Base-by-base conservation (phyloP, 257 asterid species). In the Handroanthus guayacan region DNA sequence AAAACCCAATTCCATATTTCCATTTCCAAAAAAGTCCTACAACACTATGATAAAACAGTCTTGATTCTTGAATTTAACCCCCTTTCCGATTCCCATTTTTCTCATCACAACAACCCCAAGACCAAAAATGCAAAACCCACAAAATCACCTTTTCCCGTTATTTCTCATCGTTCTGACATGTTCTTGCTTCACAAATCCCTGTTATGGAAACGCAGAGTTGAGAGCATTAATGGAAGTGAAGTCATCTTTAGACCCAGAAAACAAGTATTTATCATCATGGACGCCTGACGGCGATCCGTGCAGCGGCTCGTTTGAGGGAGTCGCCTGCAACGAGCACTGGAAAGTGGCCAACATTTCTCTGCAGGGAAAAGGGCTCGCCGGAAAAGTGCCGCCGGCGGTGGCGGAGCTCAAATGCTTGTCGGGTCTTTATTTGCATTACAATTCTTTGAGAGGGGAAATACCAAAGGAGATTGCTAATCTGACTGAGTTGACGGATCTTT, bases 351-450 rank as follows among this genome's bases (percentile, higher is more conserved):
- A 90, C 71, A 89, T 95, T 37, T 85, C 98, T 0, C 81, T 95
- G 66, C 88, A 85, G 81, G 79, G 87, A 1, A 90, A 78, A 80
- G 85, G 93, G 66, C 97, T 95, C 69, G 31, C 95, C 74, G 99
- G 98, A 54, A 91, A 83, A 66, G 54, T 95, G 50, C 84, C 99
- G n/a, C 84, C 99, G 83, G 95, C 92, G 57, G 87, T 93, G 85
- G 92, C 96, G 20, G 92, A 84, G 78, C 92, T 95, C 13, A 89
- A 83, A 88, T 91, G 96, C 83, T 51, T 95, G 79, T 87, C 97
- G 62, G 98, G 92, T 2, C 90, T 95, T 25, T 95, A 81, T 82
- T 76, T 95, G 92, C 97, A 93, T 69, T 95, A 90, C 78, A 95
- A 95, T 85, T 82, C 81, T 51, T 80, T 95, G 89, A 83, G 81